Percentiles rank a stretch among this genome's conserved stretches.
These are phyloP conservation scores for Fusarium cyanostomum DNA, from an alignment of 2,329 filamentous ascomycete species.

Conservation along the genomic window DNA sequence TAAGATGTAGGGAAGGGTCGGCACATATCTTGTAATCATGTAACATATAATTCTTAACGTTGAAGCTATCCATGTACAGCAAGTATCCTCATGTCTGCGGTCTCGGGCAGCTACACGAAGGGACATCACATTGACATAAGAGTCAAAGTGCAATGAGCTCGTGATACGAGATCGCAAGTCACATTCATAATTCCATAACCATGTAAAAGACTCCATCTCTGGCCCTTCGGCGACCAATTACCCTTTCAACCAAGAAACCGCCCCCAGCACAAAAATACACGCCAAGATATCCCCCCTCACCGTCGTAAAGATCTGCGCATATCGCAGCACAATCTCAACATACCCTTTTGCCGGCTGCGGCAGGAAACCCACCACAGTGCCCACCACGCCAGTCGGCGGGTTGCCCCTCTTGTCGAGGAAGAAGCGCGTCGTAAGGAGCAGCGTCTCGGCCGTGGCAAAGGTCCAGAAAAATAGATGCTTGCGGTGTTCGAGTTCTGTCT, in stretches of 20 bases:
- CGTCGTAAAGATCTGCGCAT: conserved; percentile 76
- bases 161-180: background rate
- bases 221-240: conserved; percentile 19
- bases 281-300: conserved; percentile 79
- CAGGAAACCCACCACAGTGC: conserved; percentile 70
- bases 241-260: conserved; percentile 56
- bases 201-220: conserved; percentile 1
- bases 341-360: conserved; percentile 72
- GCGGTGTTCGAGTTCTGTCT: conserved; percentile 46
- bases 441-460: conserved; percentile 80
- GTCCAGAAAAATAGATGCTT: conserved; percentile 73
- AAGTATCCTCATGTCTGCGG: background rate
- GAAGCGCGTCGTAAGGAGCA: conserved; percentile 76
- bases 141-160: background rate
- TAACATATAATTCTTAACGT: conserved; percentile 24
- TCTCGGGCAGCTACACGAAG: background rate
- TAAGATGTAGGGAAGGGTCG: background rate
- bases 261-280: conserved; percentile 78
- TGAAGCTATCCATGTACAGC: no score
- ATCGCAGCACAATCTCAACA: conserved; percentile 68
- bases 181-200: conserved; percentile 9
- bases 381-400: conserved; percentile 69
- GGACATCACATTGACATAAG: background rate
- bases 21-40: background rate
- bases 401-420: conserved; percentile 71